phyloP scores from a whole-genome alignment of 208 protist species.

The Entamoeba histolytica region DNA sequence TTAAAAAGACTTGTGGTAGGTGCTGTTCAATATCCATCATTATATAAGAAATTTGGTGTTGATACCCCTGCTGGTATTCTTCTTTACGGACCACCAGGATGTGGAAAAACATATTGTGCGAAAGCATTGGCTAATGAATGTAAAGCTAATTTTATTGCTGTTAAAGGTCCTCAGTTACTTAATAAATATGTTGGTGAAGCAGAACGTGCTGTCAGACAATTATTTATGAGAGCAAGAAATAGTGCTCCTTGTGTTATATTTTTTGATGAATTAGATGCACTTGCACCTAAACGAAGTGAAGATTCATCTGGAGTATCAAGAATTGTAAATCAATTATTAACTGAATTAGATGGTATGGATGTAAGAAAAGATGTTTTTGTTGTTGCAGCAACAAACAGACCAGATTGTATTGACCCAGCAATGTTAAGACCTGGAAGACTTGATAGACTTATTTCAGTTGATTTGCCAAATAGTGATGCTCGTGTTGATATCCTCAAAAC shows the following conservation, averaged over 20 bases:
- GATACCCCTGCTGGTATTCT: slow-evolving; percentile 68
- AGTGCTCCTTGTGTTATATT: slow-evolving; percentile 86
- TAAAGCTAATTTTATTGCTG: slow-evolving; percentile 87
- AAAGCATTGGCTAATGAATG: slow-evolving; percentile 46
- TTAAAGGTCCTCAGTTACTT: slow-evolving; percentile 72
- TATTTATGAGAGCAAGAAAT: slow-evolving; percentile 63
- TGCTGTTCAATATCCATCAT: slow-evolving; percentile 15
- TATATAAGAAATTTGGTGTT: slow-evolving; percentile 50
- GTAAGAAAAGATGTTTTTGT: slow-evolving; percentile 59
- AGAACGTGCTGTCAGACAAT: slow-evolving; percentile 78
- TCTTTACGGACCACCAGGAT: slow-evolving; percentile 80
- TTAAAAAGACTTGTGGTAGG: slow-evolving; percentile 33
- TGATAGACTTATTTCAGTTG: slow-evolving; percentile 80
- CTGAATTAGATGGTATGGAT: slow-evolving; percentile 93
- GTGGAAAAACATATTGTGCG: slow-evolving; percentile 48
- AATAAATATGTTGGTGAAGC: slow-evolving; percentile 93
- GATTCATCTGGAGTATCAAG: slow-evolving; percentile 63
- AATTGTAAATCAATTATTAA: slow-evolving; percentile 95
- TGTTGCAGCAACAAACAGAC: slow-evolving; percentile 88
- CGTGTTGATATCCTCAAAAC: slow-evolving; percentile 57
- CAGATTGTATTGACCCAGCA: slow-evolving; percentile 86
- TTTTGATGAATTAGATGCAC: slow-evolving; percentile 96
- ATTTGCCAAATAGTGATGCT: slow-evolving; percentile 58
- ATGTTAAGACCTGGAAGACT: slow-evolving; percentile 84
- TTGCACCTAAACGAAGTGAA: slow-evolving; percentile 59